Conservation (phyloP, 2,329 filamentous ascomycete species). For the Penicillium paneum region DNA sequence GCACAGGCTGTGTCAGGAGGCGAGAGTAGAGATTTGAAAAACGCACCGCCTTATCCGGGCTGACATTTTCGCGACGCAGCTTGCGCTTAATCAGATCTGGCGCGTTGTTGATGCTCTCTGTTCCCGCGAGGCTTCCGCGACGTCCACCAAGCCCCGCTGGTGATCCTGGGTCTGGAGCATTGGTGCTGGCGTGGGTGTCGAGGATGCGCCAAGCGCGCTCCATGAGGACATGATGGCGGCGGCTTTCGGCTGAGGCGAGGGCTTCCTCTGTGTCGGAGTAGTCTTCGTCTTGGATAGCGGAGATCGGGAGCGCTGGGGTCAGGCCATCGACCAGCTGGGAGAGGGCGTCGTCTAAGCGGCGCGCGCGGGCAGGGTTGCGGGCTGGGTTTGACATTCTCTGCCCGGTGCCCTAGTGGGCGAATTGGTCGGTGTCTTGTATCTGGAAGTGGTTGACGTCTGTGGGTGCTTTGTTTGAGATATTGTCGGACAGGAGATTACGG, state of each 20-base stretch:
- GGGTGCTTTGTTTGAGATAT: neutral
- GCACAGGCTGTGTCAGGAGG: conserved; percentile 82
- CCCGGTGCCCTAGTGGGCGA: conserved; percentile 10
- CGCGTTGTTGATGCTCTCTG: conserved; percentile 72
- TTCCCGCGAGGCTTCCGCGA: conserved; percentile 31
- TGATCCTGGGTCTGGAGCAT: conserved; percentile 25
- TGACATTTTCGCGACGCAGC: conserved; percentile 73
- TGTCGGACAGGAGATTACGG: neutral
- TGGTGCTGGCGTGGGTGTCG: conserved; percentile 28
- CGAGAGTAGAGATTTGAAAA: conserved; percentile 91
- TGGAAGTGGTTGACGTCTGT: neutral
- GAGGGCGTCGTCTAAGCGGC: conserved; percentile 45
- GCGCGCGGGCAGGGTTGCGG: conserved; percentile 36
- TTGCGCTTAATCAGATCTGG: conserved; percentile 88
- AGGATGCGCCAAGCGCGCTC: conserved; percentile 41
- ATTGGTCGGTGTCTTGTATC: neutral
- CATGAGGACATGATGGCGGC: conserved; percentile 34
- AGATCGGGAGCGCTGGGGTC: conserved; percentile 35
- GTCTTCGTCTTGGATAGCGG: conserved; percentile 29
- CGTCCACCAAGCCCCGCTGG: conserved; percentile 24
- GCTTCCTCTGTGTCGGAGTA: conserved; percentile 35
- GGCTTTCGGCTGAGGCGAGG: conserved; percentile 37
- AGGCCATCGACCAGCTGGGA: conserved; percentile 44
- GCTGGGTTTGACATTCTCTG: conserved; percentile 29
- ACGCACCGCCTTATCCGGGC: conserved; percentile 69